Evolutionary conservation across 768 basidiomycete species (phyloP), one percentile per base, ranked within the genome.

Genomic region (Suillus spraguei): DNA sequence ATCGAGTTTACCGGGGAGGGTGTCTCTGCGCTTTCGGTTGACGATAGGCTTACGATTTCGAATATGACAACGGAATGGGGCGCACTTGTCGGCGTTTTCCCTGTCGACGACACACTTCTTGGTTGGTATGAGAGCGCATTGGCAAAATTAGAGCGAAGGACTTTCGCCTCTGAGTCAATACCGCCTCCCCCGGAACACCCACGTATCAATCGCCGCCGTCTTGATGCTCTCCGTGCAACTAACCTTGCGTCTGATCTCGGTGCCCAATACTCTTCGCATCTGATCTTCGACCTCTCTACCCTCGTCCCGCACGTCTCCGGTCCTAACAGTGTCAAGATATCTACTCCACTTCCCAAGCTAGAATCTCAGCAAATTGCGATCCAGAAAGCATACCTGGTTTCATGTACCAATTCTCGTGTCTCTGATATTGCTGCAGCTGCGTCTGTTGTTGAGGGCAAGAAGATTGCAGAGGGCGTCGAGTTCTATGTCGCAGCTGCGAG

Each of bases 31-130:
- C 81, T 99, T 56, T 77, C 86, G 5, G 85, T 99, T 61, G 97
- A 99, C 71, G 96, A 99, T 69, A 87, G 97, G 47, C 82, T 99
- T 53, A 96, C 97, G 0, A 99, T 99, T 67, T 82, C 95, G n/a
- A 99, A 99, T 76, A 99, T 99, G 97, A 99, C 97, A 6, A 99
- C 97, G 36, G 97, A 99, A 76, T 99, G 97, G 97, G 97, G 97
- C 50, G 97, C 97, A 3, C 85, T 99, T 2, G 95, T 87, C 9
- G 97, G 97, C 38, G 87, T 97, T 8, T 99, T 99, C 81, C 96
- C 97, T 0, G 89, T 94, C 6, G 97, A 99, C 71, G 82, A 87
- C 22, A 87, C 85, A 10, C 83, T 95, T 22, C 71, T 95, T 41
- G 76, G 85, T 33, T 99, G 96, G 96, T 99, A 99, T 74, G 90